Evolutionary conservation across 2,329 filamentous ascomycete species (phyloP), one percentile per base, ranked within the genome.

Genomic region (Aspergillus unguis): DNA sequence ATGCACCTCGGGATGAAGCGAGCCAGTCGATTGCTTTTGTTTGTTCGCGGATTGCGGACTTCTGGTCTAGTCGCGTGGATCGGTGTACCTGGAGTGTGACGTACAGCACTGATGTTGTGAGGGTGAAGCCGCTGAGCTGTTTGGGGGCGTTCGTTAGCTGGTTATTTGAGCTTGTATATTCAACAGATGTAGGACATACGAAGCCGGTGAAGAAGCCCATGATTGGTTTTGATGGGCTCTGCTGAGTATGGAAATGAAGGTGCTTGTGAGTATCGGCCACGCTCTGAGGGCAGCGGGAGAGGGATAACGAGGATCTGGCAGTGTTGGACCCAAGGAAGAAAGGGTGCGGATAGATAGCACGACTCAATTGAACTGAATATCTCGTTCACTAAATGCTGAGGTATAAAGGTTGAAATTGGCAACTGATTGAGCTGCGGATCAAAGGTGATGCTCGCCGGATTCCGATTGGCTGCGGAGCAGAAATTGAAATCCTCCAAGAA

Each of bases 91-190:
- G 80, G 32, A 89, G 75, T 44, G 85, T 84, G 50, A 92, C 78
- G 72, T 90, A 92, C 63, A 88, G 82, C 54, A 88, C 66, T 40
- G 85, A 85, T 55, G 89, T 82, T 44, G 88, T 91, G 55, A 92
- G 77, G 58, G 88, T 87, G 51, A 90, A 82, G 60, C 88, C 88
- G 65, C 87, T 85, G 59, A 87, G 83, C 87, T 28, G 17, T 23
- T 35, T 11, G 7, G 17, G 48, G 6, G 7, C 27, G 44, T 46
- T 27, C 27, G 37, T 59, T 57, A 59, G 49, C 46, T 6, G 29
- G 42, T 27, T n/a, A n/a, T 17, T 17, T 17, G 17, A 17, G 17
- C 17, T 17, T 26, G 31, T 25, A 7, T 11, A 27, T 31, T 37
- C 35, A 17, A 31, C 2, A 7, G 38, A 46, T n/a, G 10, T 4